Evolutionary conservation across 768 basidiomycete genomes (phyloP).

Genomic region (Termitomyces sp.): DNA sequence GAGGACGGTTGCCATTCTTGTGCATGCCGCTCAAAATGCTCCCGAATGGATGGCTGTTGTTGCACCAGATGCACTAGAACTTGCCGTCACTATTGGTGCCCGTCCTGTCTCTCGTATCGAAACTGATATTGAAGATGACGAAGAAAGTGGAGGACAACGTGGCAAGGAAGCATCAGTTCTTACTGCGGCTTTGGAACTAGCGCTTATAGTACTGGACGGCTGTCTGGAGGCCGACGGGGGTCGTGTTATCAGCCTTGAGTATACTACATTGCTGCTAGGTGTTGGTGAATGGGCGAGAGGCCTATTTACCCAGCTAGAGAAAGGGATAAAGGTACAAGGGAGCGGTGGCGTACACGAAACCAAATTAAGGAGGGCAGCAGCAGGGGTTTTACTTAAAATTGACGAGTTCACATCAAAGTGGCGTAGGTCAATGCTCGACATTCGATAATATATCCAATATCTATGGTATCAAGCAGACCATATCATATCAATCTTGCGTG

Average conservation of each 20-base stretch:
- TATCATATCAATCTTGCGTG: too few relatives aligned
- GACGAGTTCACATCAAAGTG: constrained; percentile 66
- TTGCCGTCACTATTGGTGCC: constrained; percentile 76
- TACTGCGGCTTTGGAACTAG: constrained; percentile 70
- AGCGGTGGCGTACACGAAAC: constrained; percentile 62
- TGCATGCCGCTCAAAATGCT: constrained; percentile 79
- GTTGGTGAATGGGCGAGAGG: constrained; percentile 76
- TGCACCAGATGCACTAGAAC: constrained; percentile 76
- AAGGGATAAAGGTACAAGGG: constrained; percentile 54
- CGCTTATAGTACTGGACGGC: constrained; percentile 70
- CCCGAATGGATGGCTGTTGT: constrained; percentile 76
- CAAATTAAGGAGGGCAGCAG: constrained; percentile 61
- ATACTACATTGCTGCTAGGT: constrained; percentile 63
- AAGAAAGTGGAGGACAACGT: constrained; percentile 23
- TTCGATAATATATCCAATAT: constrained; percentile 4
- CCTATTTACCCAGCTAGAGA: constrained; percentile 60
- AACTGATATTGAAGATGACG: constrained; percentile 26
- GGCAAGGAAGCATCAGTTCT: constrained; percentile 70
- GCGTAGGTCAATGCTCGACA: constrained; percentile 58
- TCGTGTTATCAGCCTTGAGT: constrained; percentile 65
- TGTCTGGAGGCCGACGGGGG: constrained; percentile 76
- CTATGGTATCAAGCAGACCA: neutral
- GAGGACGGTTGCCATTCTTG: constrained; percentile 68
- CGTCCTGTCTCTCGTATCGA: constrained; percentile 46
- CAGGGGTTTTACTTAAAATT: constrained; percentile 77